Percentiles rank a stretch among this genome's conserved stretches.
Conservation (phyloP, 139 green algal genomes). For the Picochlorum sp. region DNA sequence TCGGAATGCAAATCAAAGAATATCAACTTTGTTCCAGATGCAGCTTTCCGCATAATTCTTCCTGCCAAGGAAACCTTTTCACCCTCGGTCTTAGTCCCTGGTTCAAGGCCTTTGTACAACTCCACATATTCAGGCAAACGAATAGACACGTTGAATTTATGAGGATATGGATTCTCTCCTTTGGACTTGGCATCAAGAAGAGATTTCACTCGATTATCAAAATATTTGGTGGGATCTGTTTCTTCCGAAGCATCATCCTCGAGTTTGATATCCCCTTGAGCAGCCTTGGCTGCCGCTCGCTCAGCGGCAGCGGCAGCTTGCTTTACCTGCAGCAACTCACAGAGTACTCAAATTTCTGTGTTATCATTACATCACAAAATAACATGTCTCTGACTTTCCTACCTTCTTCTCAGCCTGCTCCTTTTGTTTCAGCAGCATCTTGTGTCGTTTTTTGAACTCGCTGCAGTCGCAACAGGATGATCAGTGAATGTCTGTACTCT, state of each 20-base stretch:
- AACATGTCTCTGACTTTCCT: not conserved
- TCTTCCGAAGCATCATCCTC: conserved; percentile 65
- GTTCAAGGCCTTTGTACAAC: conserved; percentile 57
- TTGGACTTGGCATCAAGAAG: conserved; percentile 61
- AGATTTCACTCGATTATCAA: conserved; percentile 66
- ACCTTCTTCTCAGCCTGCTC: conserved; percentile 78
- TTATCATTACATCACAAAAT: not conserved
- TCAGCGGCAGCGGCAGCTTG: conserved; percentile 48
- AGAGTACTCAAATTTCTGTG: not conserved
- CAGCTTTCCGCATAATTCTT: conserved; percentile 73
- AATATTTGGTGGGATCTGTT: conserved; percentile 74
- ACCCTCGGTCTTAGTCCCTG: conserved; percentile 42
- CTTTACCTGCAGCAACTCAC: conserved; percentile 38
- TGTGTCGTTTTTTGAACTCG: conserved; percentile 85
- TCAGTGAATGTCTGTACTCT: not conserved
- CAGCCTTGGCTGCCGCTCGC: conserved; percentile 28
- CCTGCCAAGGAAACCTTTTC: conserved; percentile 49
- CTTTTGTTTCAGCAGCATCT: conserved; percentile 57
- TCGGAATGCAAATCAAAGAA: conserved; percentile 94
- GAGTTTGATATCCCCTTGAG: conserved; percentile 22
- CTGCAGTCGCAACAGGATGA: conserved; percentile 29
- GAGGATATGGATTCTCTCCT: conserved; percentile 91
- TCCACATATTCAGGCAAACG: conserved; percentile 76
- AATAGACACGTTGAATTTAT: conserved; percentile 86
- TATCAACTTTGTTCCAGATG: conserved; percentile 83